phyloP scores from a whole-genome alignment of 2,329 filamentous ascomycete genomes.

The Fusarium sp. region DNA sequence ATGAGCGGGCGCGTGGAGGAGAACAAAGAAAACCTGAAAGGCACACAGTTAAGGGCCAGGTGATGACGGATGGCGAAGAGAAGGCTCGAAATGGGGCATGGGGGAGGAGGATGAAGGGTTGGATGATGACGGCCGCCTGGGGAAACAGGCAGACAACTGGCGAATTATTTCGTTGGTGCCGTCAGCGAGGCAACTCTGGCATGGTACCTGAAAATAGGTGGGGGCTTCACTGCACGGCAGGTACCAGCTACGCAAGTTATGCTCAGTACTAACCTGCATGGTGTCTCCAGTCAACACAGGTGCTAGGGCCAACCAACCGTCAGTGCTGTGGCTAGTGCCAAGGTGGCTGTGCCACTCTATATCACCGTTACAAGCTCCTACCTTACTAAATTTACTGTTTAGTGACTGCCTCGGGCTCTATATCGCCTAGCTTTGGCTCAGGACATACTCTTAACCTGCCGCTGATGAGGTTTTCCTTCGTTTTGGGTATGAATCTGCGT shows the following conservation, averaged over 20 bases:
- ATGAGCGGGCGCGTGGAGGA: slow-evolving; percentile 19
- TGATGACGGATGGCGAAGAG: slow-evolving; percentile 34
- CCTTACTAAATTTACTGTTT: neutral
- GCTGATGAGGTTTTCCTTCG: neutral
- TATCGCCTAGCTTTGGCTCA: neutral
- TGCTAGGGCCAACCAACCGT: neutral
- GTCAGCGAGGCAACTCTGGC: slow-evolving; percentile 34
- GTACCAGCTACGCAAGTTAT: neutral
- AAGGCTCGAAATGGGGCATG: slow-evolving; percentile 31
- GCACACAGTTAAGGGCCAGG: slow-evolving; percentile 22
- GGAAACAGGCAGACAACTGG: slow-evolving; percentile 29
- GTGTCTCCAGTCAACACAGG: neutral
- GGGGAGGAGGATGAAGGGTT: slow-evolving; percentile 31
- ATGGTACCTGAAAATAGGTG: neutral
- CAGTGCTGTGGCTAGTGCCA: neutral
- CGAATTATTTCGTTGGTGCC: slow-evolving; percentile 21
- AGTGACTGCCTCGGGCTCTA: neutral
- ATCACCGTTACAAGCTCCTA: neutral
- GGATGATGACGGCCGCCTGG: slow-evolving; percentile 30
- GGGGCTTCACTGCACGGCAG: neutral
- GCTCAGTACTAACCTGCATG: neutral
- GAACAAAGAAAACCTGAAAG: slow-evolving; percentile 25
- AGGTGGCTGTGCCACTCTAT: neutral
- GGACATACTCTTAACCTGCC: neutral
- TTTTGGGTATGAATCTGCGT: neutral